A percentile compares a stretch with the other conserved stretches of the same genome.
These are phyloP conservation scores for Neurospora pannonica DNA, from an alignment of 495 filamentous ascomycete genomes.

Conservation along the genomic window DNA sequence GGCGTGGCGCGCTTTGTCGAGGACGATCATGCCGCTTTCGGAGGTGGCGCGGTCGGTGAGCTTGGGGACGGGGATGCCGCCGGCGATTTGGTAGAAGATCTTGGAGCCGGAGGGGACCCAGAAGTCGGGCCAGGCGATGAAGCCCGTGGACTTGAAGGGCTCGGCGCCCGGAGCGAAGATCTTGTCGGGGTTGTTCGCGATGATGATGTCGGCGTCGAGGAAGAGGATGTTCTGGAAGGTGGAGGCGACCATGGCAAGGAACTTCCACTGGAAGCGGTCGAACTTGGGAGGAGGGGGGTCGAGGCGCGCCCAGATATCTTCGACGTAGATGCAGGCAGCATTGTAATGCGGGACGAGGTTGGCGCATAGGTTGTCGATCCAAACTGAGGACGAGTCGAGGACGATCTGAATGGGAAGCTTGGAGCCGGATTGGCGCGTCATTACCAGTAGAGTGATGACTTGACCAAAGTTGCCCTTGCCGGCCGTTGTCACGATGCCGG, in stretches of 20 bases:
- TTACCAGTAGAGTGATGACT: constrained; percentile 41
- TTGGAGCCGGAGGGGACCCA: constrained; percentile 46
- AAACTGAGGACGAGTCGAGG: constrained; percentile 40
- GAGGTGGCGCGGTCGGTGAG: constrained; percentile 32
- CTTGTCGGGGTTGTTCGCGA: constrained; percentile 40
- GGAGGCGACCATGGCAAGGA: constrained; percentile 51
- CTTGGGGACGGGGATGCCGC: constrained; percentile 20
- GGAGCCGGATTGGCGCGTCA: constrained; percentile 48
- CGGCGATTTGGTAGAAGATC: constrained; percentile 45
- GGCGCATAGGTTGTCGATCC: constrained; percentile 45
- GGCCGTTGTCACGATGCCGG: constrained; percentile 43
- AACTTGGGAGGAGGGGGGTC: constrained; percentile 1
- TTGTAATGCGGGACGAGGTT: constrained; percentile 39
- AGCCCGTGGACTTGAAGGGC: constrained; percentile 41
- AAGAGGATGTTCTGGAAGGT: constrained; percentile 52
- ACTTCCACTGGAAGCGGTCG: constrained; percentile 47
- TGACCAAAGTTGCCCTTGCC: constrained; percentile 20
- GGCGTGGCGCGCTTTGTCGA: constrained; percentile 45
- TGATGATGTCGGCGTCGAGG: constrained; percentile 53
- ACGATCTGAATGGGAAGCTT: constrained; percentile 50
- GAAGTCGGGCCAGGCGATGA: constrained; percentile 57
- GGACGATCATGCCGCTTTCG: constrained; percentile 49
- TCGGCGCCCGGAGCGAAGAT: constrained; percentile 34
- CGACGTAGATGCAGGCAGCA: constrained; percentile 37
- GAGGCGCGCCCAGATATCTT: constrained; percentile 3